A percentile compares a stretch with the other conserved stretches of the same genome.
phyloP scores from a whole-genome alignment of 306 rosid genomes.

The Cicer arietinum region DNA sequence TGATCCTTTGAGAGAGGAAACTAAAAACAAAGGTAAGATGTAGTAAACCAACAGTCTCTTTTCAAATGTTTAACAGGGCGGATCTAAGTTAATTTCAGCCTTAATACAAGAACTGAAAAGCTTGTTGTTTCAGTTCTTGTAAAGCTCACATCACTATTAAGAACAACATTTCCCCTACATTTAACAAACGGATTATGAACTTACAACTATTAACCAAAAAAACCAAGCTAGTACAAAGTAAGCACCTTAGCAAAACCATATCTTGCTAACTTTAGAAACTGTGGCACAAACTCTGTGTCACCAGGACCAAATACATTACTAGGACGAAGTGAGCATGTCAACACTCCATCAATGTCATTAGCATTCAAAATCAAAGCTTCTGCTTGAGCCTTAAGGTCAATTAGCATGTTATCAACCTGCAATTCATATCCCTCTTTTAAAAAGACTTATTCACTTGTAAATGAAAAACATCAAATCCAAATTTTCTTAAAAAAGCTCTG shows the following conservation, averaged over 20 bases:
- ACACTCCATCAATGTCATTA: constrained; percentile 78
- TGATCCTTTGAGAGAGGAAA: constrained; percentile 12
- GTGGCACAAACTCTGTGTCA: constrained; percentile 65
- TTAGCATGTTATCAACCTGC: constrained; percentile 66
- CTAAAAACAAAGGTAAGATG: neutral
- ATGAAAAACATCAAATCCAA: constrained; percentile 24
- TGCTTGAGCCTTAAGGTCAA: constrained; percentile 89
- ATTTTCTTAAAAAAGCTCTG: constrained; percentile 18
- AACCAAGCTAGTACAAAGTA: constrained; percentile 17
- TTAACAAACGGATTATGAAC: constrained; percentile 18
- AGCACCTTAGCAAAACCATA: constrained; percentile 77
- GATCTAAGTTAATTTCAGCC: constrained; percentile 9
- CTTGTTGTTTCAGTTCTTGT: neutral
- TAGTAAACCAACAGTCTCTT: neutral
- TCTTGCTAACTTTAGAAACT: constrained; percentile 62
- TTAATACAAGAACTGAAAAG: constrained; percentile 23
- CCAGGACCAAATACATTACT: constrained; percentile 89
- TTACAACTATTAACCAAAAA: constrained; percentile 2
- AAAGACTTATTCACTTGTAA: constrained; percentile 37
- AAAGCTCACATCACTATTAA: constrained; percentile 9
- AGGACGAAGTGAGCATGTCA: constrained; percentile 92
- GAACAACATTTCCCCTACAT: constrained; percentile 2
- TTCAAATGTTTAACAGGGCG: constrained; percentile 16
- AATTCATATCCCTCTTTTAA: constrained; percentile 43
- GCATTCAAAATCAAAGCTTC: constrained; percentile 75